A percentile compares a stretch with the other conserved stretches of the same genome.
Conservation (phyloP, 2,329 filamentous ascomycete genomes). For the Claviceps fusiformis region DNA sequence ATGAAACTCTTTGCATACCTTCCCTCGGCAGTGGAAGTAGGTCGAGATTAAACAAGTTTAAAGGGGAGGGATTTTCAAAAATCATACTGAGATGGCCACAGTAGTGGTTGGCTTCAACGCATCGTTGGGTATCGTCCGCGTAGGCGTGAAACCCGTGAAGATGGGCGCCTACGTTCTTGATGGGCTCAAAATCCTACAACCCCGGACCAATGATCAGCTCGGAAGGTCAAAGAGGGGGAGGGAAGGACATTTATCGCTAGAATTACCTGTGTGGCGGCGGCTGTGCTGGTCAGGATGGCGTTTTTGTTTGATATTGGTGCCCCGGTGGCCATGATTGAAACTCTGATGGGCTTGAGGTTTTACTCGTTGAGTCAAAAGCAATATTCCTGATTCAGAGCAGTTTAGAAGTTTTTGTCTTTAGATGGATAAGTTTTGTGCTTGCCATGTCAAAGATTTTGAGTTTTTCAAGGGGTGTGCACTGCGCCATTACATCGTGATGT, state of each 20-base stretch:
- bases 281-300: constrained; percentile 46
- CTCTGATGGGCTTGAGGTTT: too few relatives aligned
- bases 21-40: neutral
- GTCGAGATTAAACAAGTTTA: too few relatives aligned
- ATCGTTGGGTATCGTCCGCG: constrained; percentile 53
- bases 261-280: constrained; percentile 39
- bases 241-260: neutral
- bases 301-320: constrained; percentile 40
- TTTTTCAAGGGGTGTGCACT: too few relatives aligned
- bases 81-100: constrained; percentile 54
- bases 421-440: too few relatives aligned
- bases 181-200: constrained; percentile 49
- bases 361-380: too few relatives aligned
- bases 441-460: too few relatives aligned
- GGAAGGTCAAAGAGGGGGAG: neutral
- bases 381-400: too few relatives aligned
- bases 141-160: constrained; percentile 82
- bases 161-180: constrained; percentile 67
- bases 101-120: constrained; percentile 73
- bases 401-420: too few relatives aligned
- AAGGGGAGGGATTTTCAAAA: too few relatives aligned
- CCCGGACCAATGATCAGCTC: neutral
- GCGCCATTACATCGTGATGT: too few relatives aligned
- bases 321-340: constrained; percentile 20
- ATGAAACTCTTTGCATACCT: neutral